Base-by-base conservation (phyloP, 2,329 filamentous ascomycete genomes). In the Claviceps digitariae region DNA sequence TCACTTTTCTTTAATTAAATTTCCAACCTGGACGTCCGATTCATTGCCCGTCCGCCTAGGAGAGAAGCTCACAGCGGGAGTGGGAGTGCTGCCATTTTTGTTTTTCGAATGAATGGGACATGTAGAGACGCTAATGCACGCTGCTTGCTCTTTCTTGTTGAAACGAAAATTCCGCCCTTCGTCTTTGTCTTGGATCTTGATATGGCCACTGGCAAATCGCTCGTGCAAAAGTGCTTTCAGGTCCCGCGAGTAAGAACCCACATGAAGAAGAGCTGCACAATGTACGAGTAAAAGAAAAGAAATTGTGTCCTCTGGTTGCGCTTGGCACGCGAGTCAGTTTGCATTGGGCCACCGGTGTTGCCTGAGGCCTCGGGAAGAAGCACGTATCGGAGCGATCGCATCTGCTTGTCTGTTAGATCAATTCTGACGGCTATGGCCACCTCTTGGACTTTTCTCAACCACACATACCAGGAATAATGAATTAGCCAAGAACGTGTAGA, bases 251-350 rank as follows among this genome's bases (percentile, higher is more conserved):
- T 79, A 55, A 82, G 69, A 59, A 81, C 69, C 84, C 91, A 93
- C 90, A 97, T 98, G 69, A 97, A 95, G 53, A 90, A 74, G 60
- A 97, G 79, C 72, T 98, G 93, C 54, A 97, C 84, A 53, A 94
- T 75, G 69, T 97, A 98, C 46, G 90, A 91, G 71, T 98, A 96
- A 60, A 90, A 77, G 69, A 95, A 95, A 59, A 96, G 76, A 64
- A 95, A 95, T 69, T 95, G 89, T 1, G 90, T 95, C 57, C 90
- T 78, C 66, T 89, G 83, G 69, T 86, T 93, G 64, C 86, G 83
- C 72, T 95, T 93, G 41, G 87, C 84, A 57, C 90, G 81, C 29
- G 88, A 88, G 56, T 94, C 86, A 60, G 77, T 78, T 65, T 80
- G 73, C 77, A 83, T 80, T 56, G 83, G 76, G 60, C 80, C 79